These are phyloP conservation scores for Omphalotus guepiniiformis DNA, from an alignment of 768 basidiomycete species.

Conservation along the genomic window DNA sequence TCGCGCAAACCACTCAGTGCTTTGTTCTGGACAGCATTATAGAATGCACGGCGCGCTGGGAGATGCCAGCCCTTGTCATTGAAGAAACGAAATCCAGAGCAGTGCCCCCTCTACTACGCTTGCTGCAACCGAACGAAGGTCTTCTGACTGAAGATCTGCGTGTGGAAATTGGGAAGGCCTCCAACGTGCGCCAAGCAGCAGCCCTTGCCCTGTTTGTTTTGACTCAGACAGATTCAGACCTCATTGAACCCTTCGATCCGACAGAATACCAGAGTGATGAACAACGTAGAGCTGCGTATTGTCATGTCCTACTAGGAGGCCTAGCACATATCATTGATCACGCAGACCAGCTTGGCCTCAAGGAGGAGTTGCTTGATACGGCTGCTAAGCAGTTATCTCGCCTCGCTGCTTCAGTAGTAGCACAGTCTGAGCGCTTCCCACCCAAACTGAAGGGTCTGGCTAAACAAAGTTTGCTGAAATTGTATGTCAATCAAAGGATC, in stretches of 20 bases:
- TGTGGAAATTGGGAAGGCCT: too few species aligned
- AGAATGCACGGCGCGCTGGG: slow-evolving; percentile 34
- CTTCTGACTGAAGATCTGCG: slow-evolving; percentile 23
- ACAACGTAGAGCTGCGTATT: slow-evolving; percentile 24
- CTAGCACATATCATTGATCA: slow-evolving; percentile 28
- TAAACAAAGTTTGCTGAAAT: too few species aligned
- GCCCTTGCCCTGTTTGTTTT: slow-evolving; percentile 29
- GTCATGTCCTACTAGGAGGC: slow-evolving; percentile 27
- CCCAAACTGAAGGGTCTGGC: slow-evolving; percentile 22
- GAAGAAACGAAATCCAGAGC: slow-evolving; percentile 29
- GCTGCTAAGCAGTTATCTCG: slow-evolving; percentile 28
- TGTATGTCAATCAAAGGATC: too few species aligned
- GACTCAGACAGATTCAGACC: too few species aligned
- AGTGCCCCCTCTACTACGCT: slow-evolving; percentile 30
- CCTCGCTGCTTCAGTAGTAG: slow-evolving; percentile 27
- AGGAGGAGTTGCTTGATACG: slow-evolving; percentile 27
- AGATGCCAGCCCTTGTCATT: slow-evolving; percentile 30
- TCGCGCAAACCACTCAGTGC: too few species aligned
- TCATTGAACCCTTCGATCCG: slow-evolving; percentile 20
- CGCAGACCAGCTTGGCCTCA: slow-evolving; percentile 27
- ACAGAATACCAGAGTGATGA: slow-evolving; percentile 25
- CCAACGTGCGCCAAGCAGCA: slow-evolving; percentile 26
- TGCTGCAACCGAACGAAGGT: too few species aligned
- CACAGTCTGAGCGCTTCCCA: slow-evolving; percentile 25
- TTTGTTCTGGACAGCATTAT: slow-evolving; percentile 37